phyloP scores from a whole-genome alignment of 2,329 filamentous ascomycete genomes.

The Drechslerella coelobrocha region DNA sequence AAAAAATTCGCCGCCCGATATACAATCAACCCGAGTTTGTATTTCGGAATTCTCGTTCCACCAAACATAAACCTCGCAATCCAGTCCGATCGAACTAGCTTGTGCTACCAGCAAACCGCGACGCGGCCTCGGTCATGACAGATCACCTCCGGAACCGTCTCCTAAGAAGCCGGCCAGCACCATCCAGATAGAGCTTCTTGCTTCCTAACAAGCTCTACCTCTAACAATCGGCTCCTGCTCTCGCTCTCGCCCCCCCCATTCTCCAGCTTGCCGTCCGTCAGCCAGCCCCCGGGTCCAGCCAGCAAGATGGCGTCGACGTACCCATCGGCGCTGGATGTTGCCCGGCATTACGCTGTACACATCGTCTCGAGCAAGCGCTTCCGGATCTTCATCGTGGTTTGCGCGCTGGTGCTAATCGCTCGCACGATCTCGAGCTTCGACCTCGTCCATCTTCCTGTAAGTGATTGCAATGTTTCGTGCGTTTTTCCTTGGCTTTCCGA shows the following conservation, averaged over 20 bases:
- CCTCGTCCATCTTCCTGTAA: slow-evolving; percentile 29
- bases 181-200: too few relatives aligned
- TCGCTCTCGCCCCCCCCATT: not conserved
- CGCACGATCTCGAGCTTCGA: slow-evolving; percentile 31
- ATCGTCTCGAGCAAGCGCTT: slow-evolving; percentile 31
- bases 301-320: slow-evolving; percentile 23
- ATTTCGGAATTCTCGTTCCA: too few relatives aligned
- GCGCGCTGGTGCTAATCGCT: slow-evolving; percentile 19
- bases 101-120: too few relatives aligned
- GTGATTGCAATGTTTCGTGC: slow-evolving; percentile 26
- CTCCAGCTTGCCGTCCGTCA: not conserved
- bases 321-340: slow-evolving; percentile 18
- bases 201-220: too few relatives aligned
- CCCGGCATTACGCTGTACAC: slow-evolving; percentile 30
- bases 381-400: slow-evolving; percentile 25
- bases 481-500: not conserved
- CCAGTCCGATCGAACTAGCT: too few relatives aligned
- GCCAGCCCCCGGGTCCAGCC: slow-evolving; percentile 15
- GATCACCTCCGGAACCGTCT: too few relatives aligned
- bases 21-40: too few relatives aligned
- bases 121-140: too few relatives aligned
- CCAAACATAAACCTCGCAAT: too few relatives aligned
- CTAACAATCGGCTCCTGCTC: not conserved
- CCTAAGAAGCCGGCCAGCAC: too few relatives aligned
- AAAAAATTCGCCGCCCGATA: too few relatives aligned